Evolutionary conservation across 192 early-diverging fungal species (phyloP).

Genomic region (Umbelopsis sp.): DNA sequence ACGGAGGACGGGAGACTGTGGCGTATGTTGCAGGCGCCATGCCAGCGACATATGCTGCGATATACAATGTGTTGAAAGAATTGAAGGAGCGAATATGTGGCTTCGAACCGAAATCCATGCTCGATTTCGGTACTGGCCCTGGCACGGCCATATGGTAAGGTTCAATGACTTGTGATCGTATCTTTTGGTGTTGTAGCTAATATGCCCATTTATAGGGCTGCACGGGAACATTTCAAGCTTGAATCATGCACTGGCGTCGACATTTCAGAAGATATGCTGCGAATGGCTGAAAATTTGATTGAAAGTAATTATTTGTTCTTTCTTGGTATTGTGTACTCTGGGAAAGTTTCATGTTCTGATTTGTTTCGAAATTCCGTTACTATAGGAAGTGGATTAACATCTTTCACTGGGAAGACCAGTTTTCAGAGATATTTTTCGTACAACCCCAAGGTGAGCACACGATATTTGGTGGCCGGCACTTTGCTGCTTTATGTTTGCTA

Average conservation of each 20-base stretch:
- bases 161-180: background rate
- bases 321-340: no score
- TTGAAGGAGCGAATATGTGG: conserved; percentile 61
- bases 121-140: conserved; percentile 87
- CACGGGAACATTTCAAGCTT: conserved; percentile 60
- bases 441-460: conserved; percentile 36
- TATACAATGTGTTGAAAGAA: conserved; percentile 70
- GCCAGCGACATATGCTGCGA: conserved; percentile 65
- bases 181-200: no score
- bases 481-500: background rate
- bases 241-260: conserved; percentile 68
- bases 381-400: conserved; percentile 6
- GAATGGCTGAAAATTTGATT: conserved; percentile 60
- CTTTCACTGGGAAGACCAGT: conserved; percentile 36
- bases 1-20: conserved; percentile 68
- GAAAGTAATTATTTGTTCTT: conserved; percentile 22
- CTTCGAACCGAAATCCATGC: conserved; percentile 57
- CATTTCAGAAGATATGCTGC: conserved; percentile 76
- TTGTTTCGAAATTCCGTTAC: background rate
- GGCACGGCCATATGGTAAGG: conserved; percentile 77
- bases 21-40: conserved; percentile 75
- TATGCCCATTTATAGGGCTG: conserved; percentile 49
- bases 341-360: background rate
- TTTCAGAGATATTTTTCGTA: conserved; percentile 71
- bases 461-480: background rate